Evolutionary conservation across 176 grass and related monocot species (phyloP).

Genomic region (Phoenix roebelenii): DNA sequence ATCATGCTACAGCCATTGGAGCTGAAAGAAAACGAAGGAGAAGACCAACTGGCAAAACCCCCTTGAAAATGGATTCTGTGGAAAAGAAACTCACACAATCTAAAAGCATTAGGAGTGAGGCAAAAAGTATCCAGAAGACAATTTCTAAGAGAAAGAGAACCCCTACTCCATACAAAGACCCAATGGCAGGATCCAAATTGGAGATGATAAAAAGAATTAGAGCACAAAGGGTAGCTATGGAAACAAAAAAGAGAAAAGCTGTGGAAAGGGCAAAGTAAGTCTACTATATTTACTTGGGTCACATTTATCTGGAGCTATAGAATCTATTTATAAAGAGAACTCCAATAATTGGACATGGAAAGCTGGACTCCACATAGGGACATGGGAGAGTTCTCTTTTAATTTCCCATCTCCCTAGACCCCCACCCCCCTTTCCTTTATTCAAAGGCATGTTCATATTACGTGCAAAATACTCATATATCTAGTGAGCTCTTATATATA

Average conservation of each 20-base stretch:
- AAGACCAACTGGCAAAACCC: conserved; percentile 30
- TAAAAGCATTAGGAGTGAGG: conserved; percentile 18
- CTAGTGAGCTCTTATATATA: no score
- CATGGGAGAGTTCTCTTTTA: no score
- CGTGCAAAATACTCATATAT: no score
- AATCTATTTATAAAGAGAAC: no score
- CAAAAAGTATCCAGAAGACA: conserved; percentile 11
- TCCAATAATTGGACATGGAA: no score
- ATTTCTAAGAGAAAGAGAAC: conserved; percentile 51
- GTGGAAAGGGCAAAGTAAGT: conserved; percentile 72
- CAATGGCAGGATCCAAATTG: conserved; percentile 58
- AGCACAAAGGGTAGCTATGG: conserved; percentile 48
- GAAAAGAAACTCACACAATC: conserved; percentile 33
- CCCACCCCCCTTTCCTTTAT: no score
- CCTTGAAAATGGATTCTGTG: conserved; percentile 21
- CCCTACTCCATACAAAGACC: conserved; percentile 68
- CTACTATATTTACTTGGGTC: not conserved
- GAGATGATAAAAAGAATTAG: conserved; percentile 88
- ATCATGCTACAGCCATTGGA: conserved; percentile 42
- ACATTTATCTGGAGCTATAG: not conserved
- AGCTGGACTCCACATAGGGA: no score
- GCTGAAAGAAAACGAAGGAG: conserved; percentile 38
- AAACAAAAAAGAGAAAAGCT: conserved; percentile 63
- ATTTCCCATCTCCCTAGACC: no score
- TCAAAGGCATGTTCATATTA: no score